A percentile compares a stretch with the other conserved stretches of the same genome.
These are phyloP conservation scores for Mediolabrus comicus DNA, from an alignment of 108 stramenopile genomes.

Conservation along the genomic window DNA sequence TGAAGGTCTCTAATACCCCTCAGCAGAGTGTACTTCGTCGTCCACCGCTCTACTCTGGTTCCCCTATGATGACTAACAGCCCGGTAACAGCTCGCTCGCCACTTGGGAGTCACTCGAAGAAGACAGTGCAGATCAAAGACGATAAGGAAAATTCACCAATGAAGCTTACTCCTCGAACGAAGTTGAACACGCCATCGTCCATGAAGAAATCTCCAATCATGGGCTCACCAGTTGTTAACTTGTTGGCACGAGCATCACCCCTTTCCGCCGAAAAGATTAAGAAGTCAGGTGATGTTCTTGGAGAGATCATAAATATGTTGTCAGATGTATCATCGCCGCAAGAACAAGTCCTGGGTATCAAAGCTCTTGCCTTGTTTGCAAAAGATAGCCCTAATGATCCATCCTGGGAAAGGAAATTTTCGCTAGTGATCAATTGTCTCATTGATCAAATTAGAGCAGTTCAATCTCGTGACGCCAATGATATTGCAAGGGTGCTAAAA, in stretches of 20 bases:
- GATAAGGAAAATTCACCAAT: slow-evolving; percentile 21
- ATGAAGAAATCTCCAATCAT: slow-evolving; percentile 14
- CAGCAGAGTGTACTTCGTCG: background rate
- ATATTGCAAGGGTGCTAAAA: slow-evolving; percentile 9
- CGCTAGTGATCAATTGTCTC: slow-evolving; percentile 25
- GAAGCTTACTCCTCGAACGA: slow-evolving; percentile 1
- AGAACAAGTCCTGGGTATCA: slow-evolving; percentile 39
- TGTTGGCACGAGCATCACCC: slow-evolving; percentile 38
- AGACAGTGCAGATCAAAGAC: background rate
- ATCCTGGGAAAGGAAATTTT: slow-evolving; percentile 35
- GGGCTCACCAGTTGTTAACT: slow-evolving; percentile 25
- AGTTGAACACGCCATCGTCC: background rate
- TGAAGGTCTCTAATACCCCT: background rate
- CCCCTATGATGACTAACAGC: background rate
- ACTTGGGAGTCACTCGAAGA: background rate
- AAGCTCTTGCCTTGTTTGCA: slow-evolving; percentile 34
- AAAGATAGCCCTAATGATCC: slow-evolving; percentile 29
- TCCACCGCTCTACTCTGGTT: background rate
- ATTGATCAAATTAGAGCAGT: slow-evolving; percentile 21
- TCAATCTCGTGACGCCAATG: slow-evolving; percentile 10
- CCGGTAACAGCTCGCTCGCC: background rate
- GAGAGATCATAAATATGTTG: slow-evolving; percentile 30
- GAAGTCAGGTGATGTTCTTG: slow-evolving; percentile 30
- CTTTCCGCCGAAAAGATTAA: slow-evolving; percentile 27
- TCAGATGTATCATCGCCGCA: slow-evolving; percentile 21